Percentiles rank a stretch among this genome's conserved stretches.
Conservation (phyloP, 1,284 basidiomycete genomes). For the Caloboletus firmus region DNA sequence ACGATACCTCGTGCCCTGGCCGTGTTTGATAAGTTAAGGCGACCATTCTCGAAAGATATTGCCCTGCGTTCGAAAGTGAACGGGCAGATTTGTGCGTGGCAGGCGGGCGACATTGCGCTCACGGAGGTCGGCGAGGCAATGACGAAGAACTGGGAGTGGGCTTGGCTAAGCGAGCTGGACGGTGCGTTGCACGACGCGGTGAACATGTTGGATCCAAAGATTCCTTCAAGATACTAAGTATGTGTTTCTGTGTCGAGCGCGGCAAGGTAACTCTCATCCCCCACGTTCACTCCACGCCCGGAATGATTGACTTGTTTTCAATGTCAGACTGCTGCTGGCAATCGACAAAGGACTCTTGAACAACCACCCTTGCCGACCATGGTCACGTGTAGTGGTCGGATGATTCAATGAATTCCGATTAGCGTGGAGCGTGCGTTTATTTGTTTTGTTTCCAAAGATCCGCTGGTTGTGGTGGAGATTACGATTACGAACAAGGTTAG, state of each 20-base stretch:
- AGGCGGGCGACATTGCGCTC: conserved; percentile 17
- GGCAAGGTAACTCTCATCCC: neutral
- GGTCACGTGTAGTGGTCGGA: too few species aligned
- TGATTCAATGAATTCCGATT: too few species aligned
- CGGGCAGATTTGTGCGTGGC: conserved; percentile 20
- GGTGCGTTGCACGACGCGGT: conserved; percentile 23
- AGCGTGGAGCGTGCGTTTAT: neutral
- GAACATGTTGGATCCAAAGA: conserved; percentile 13
- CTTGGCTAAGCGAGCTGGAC: conserved; percentile 31
- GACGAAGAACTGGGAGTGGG: conserved; percentile 31
- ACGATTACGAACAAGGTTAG: neutral
- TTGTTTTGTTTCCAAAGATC: neutral
- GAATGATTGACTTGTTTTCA: neutral
- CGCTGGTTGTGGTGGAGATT: neutral
- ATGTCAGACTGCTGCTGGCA: neutral
- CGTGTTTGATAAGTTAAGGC: conserved; percentile 45
- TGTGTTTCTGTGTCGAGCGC: neutral
- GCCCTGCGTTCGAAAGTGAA: conserved; percentile 13
- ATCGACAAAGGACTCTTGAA: neutral
- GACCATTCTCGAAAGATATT: conserved; percentile 40
- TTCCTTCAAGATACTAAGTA: neutral
- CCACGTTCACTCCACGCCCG: neutral
- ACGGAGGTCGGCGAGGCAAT: conserved; percentile 15
- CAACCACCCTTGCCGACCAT: neutral
- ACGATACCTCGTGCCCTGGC: conserved; percentile 39